These are phyloP conservation scores for Ceratobasidium theobromae DNA, from an alignment of 1,284 basidiomycete genomes.

Conservation along the genomic window DNA sequence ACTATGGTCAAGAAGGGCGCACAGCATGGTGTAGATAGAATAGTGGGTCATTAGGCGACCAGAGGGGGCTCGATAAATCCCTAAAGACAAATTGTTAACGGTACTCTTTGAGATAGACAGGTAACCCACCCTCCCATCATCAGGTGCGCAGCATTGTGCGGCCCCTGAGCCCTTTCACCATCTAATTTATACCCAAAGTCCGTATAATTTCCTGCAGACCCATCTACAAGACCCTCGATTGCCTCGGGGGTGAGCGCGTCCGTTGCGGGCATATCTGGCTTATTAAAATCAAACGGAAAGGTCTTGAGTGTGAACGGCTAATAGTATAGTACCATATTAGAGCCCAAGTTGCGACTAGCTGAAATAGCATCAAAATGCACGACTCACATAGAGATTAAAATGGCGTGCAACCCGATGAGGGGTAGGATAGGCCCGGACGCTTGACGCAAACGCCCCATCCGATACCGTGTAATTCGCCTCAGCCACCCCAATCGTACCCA, in stretches of 20 bases:
- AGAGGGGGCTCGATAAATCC: slow-evolving; percentile 25
- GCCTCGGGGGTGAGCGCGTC: not conserved
- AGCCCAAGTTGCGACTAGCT: too few species aligned
- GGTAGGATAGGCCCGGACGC: slow-evolving; percentile 9
- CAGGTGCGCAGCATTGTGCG: slow-evolving; percentile 28
- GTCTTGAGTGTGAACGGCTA: slow-evolving; percentile 20
- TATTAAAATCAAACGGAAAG: slow-evolving; percentile 22
- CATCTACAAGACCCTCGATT: not conserved
- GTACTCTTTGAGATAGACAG: not conserved
- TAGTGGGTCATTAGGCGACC: slow-evolving; percentile 29
- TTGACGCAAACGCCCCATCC: slow-evolving; percentile 6
- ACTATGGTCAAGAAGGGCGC: not conserved
- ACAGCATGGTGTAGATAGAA: slow-evolving; percentile 25
- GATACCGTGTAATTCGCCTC: not conserved
- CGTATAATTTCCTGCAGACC: slow-evolving; percentile 24
- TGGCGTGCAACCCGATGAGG: slow-evolving; percentile 14
- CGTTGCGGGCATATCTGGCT: not conserved
- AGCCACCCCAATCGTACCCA: not conserved
- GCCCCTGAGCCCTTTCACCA: slow-evolving; percentile 20
- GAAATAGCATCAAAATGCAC: not conserved
- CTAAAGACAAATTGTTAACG: not conserved
- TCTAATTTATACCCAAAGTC: slow-evolving; percentile 21
- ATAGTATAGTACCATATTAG: not conserved
- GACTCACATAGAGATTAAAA: not conserved
- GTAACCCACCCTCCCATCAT: slow-evolving; percentile 8